Evolutionary conservation across 2,329 filamentous ascomycete genomes (phyloP).

Genomic region (Neonectria coccinea): DNA sequence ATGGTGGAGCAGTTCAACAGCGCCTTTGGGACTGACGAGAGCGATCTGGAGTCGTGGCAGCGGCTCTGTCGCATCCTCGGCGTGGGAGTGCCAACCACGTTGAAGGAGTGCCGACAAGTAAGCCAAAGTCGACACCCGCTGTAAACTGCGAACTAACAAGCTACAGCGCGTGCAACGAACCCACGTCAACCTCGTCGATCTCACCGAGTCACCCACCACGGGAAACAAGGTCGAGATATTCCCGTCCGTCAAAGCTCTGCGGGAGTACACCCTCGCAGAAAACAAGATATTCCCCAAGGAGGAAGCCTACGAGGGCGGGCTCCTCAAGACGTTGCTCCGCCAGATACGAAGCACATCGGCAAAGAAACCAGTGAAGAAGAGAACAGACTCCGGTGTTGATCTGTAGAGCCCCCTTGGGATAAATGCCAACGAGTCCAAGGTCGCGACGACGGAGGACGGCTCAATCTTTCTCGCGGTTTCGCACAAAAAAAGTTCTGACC

Average conservation of each 20-base stretch:
- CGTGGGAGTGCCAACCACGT: conserved; percentile 12
- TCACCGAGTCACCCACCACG: conserved; percentile 17
- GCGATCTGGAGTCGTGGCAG: conserved; percentile 19
- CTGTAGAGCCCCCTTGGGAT: neutral
- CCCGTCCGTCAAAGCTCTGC: conserved; percentile 8
- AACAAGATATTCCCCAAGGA: conserved; percentile 24
- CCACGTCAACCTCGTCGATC: conserved; percentile 33
- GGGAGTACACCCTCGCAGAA: conserved; percentile 9
- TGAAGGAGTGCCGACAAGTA: conserved; percentile 26
- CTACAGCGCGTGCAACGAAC: conserved; percentile 18
- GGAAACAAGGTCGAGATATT: conserved; percentile 21
- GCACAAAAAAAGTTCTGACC: no score
- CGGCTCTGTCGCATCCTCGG: conserved; percentile 26
- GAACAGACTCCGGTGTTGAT: neutral
- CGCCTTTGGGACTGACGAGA: conserved; percentile 26
- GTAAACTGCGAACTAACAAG: neutral
- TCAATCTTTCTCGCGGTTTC: neutral
- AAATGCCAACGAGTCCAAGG: no score
- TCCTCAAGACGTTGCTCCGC: conserved; percentile 30
- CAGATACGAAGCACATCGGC: conserved; percentile 16
- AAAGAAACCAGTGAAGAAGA: neutral
- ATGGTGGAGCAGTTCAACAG: conserved; percentile 27
- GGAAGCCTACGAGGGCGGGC: conserved; percentile 8
- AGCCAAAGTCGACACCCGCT: neutral
- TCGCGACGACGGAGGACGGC: neutral